Conservation (phyloP, 352 stramenopile species). For the Paralagenidium karlingii region DNA sequence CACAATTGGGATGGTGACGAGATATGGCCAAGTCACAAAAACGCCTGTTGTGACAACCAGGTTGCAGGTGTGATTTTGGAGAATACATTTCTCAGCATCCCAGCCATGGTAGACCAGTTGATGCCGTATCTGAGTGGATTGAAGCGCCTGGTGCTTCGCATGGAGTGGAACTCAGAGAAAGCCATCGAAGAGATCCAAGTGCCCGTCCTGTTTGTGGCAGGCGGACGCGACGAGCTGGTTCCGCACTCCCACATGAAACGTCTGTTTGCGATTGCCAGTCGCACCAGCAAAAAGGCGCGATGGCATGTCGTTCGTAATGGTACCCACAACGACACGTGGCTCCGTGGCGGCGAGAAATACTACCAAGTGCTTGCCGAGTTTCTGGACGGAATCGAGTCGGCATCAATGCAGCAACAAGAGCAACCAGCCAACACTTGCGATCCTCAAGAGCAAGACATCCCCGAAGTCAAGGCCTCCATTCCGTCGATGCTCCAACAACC, state of each 20-base stretch:
- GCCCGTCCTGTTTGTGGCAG: constrained; percentile 88
- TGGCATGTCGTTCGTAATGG: constrained; percentile 80
- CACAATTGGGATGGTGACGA: background rate
- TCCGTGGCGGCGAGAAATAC: constrained; percentile 83
- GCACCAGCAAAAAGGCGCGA: constrained; percentile 12
- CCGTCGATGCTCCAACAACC: constrained; percentile 58
- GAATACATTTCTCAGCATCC: constrained; percentile 92
- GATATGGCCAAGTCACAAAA: background rate
- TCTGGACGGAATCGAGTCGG: constrained; percentile 29
- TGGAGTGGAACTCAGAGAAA: constrained; percentile 80
- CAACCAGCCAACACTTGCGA: constrained; percentile 5
- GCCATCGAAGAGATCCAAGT: constrained; percentile 46
- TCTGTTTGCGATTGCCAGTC: constrained; percentile 59
- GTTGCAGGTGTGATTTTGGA: constrained; percentile 87
- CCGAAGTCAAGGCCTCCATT: constrained; percentile 43
- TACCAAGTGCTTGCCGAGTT: constrained; percentile 60
- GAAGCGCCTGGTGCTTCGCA: constrained; percentile 84
- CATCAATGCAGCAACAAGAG: constrained; percentile 5
- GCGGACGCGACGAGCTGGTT: constrained; percentile 85
- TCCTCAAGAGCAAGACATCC: background rate
- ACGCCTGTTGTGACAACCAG: constrained; percentile 16
- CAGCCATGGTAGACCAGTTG: constrained; percentile 87
- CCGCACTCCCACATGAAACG: constrained; percentile 82
- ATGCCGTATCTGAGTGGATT: constrained; percentile 86
- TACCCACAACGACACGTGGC: constrained; percentile 93